Base-by-base conservation (phyloP, 1,284 basidiomycete species). In the Schizopora paradoxa region DNA sequence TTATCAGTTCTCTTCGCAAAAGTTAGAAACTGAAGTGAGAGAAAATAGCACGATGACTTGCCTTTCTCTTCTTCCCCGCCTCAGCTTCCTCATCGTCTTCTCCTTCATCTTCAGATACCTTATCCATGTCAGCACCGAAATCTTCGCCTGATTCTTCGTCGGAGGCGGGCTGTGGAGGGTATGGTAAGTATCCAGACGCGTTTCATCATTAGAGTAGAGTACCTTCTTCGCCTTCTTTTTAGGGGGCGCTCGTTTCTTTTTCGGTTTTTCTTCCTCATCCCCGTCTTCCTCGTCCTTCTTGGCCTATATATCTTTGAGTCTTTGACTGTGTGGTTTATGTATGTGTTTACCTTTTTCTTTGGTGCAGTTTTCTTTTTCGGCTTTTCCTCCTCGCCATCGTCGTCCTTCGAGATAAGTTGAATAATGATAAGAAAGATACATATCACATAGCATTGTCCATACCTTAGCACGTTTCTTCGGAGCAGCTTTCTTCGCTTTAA, bases 41-140 rank as follows among this genome's bases (percentile, higher is more conserved):
- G 14, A n/a, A n/a, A n/a, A n/a, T n/a, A n/a, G n/a, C n/a, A n/a
- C n/a, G n/a, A n/a, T n/a, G 11, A 44, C 45, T 25, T 58, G 69
- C 70, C 64, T 74, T 74, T 51, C 69, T 68, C 53, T 74, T 74
- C 61, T 69, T 73, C 48, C 60, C 61, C 57, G 54, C 56, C 61
- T 63, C 56, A 61, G 61, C 51, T 62, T 66, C 43, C 52, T 62
- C 56, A 61, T 65, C 32, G 48, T 36, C 40, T n/a, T 51, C 45
- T 10, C 44, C 49, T n/a, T 51, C 49, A 36, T 31, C 45, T 5
- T 16, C 49, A 18, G 50, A 45, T 3, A 51, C 47, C 14, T 48
- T 45, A 23, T 45, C 47, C 7, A 51, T 19, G 10, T 51, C 50
- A 3, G 35, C 42, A 32, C 33, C 50, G 27, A 51, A 49, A 33